phyloP scores from a whole-genome alignment of 495 filamentous ascomycete genomes.

The Cercophora samala region DNA sequence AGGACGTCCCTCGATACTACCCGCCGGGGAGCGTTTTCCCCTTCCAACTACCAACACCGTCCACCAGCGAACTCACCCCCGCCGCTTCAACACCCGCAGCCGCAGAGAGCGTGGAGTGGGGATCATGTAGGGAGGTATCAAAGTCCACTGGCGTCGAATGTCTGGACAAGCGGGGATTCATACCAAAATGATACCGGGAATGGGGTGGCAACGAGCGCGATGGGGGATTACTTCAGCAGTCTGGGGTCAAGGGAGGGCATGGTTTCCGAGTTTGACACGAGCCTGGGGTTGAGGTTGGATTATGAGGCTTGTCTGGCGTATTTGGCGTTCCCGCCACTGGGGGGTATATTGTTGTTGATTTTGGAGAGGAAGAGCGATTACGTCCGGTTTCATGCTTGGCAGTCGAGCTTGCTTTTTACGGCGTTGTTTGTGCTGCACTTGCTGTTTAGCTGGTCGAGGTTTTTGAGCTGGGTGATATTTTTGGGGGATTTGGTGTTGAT shows the following conservation, averaged over 20 bases:
- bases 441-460: slow-evolving; percentile 75
- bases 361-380: slow-evolving; percentile 94
- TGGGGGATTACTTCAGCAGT: slow-evolving; percentile 37
- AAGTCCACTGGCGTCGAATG: slow-evolving; percentile 18
- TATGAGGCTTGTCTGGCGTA: slow-evolving; percentile 92
- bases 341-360: slow-evolving; percentile 78
- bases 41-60: slow-evolving; percentile 37
- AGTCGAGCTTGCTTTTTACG: slow-evolving; percentile 82
- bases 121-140: slow-evolving; percentile 26
- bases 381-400: slow-evolving; percentile 95
- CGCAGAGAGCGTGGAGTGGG: slow-evolving; percentile 48
- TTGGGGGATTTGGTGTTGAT: slow-evolving; percentile 72
- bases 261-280: slow-evolving; percentile 66
- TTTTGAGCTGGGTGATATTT: slow-evolving; percentile 81
- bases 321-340: slow-evolving; percentile 78
- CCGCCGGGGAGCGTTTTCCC: slow-evolving; percentile 46
- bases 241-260: slow-evolving; percentile 33
- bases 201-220: background rate
- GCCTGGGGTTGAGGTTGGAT: slow-evolving; percentile 63
- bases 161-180: background rate
- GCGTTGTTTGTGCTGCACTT: slow-evolving; percentile 82
- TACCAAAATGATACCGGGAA: slow-evolving; percentile 4
- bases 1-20: slow-evolving; percentile 45
- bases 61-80: slow-evolving; percentile 40
- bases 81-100: slow-evolving; percentile 49